Percentiles rank a stretch among this genome's conserved stretches.
phyloP scores from a whole-genome alignment of 306 rosid genomes.

The Amphicarpaea edgeworthii region DNA sequence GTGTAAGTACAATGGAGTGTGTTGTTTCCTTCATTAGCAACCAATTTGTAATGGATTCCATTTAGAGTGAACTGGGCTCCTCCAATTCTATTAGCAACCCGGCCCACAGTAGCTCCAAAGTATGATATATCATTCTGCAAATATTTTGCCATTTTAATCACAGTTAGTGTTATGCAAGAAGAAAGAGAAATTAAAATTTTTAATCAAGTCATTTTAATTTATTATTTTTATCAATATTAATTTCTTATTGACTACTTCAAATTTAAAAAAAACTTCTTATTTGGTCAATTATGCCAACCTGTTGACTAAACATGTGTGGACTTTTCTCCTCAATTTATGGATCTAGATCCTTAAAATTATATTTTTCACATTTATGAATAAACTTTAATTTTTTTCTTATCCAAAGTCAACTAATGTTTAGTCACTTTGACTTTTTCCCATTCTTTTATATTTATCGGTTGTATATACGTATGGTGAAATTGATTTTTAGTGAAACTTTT shows the following conservation, averaged over 20 bases:
- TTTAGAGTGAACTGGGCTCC: slow-evolving; percentile 77
- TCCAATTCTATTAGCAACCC: slow-evolving; percentile 87
- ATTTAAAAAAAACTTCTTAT: neutral
- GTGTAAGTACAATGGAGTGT: slow-evolving; percentile 70
- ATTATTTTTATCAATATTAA: neutral
- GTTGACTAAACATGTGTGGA: neutral
- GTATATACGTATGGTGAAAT: too few relatives aligned
- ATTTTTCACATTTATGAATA: neutral
- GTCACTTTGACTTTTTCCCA: too few relatives aligned
- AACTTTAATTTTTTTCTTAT: neutral
- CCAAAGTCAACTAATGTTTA: neutral
- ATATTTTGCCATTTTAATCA: neutral
- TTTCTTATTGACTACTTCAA: neutral
- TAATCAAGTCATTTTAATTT: neutral
- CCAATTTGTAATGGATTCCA: slow-evolving; percentile 69
- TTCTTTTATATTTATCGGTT: too few relatives aligned
- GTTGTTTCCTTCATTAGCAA: slow-evolving; percentile 78
- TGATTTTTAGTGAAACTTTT: too few relatives aligned
- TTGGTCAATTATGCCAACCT: neutral
- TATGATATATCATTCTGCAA: slow-evolving; percentile 71
- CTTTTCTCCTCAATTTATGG: neutral
- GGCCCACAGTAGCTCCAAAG: slow-evolving; percentile 78
- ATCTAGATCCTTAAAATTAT: neutral
- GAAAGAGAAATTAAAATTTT: neutral
- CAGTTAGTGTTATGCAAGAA: neutral